phyloP scores from a whole-genome alignment of 2,329 filamentous ascomycete genomes.

The Mollisia scopiformis region DNA sequence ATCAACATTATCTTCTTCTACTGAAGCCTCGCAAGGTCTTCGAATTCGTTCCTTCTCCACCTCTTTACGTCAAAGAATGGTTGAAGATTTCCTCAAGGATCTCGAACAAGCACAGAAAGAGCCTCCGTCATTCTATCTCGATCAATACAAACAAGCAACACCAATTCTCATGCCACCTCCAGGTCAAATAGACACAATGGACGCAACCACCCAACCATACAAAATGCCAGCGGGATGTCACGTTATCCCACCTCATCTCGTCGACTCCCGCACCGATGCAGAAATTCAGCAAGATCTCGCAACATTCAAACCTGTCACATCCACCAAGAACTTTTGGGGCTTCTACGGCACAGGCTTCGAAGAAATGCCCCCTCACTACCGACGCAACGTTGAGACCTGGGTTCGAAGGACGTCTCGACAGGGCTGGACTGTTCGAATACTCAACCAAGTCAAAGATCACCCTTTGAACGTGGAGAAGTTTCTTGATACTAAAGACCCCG shows the following conservation, averaged over 20 bases:
- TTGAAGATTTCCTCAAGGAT: neutral
- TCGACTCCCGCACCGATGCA: slow-evolving; percentile 50
- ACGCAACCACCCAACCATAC: slow-evolving; percentile 27
- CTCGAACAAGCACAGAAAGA: too few relatives aligned
- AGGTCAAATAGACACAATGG: too few relatives aligned
- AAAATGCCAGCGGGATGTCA: slow-evolving; percentile 44
- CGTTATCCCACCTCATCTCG: slow-evolving; percentile 40
- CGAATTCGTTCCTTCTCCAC: neutral
- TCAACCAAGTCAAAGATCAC: slow-evolving; percentile 48
- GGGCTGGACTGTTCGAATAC: slow-evolving; percentile 56
- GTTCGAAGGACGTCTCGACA: slow-evolving; percentile 52
- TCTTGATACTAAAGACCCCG: slow-evolving; percentile 47
- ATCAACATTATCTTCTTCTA: neutral
- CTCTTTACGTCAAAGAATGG: neutral
- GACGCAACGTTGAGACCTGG: slow-evolving; percentile 57
- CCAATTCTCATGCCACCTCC: too few relatives aligned
- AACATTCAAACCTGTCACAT: slow-evolving; percentile 43
- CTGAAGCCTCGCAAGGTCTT: neutral
- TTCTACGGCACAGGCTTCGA: slow-evolving; percentile 58
- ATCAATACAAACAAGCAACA: too few relatives aligned
- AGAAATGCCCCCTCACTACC: slow-evolving; percentile 52
- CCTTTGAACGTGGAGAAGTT: slow-evolving; percentile 52
- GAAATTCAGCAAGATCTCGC: slow-evolving; percentile 49
- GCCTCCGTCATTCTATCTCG: too few relatives aligned
- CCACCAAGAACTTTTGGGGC: slow-evolving; percentile 54